A percentile compares a stretch with the other conserved stretches of the same genome.
Conservation (phyloP, 495 filamentous ascomycete genomes). For the Trichoderma virens region DNA sequence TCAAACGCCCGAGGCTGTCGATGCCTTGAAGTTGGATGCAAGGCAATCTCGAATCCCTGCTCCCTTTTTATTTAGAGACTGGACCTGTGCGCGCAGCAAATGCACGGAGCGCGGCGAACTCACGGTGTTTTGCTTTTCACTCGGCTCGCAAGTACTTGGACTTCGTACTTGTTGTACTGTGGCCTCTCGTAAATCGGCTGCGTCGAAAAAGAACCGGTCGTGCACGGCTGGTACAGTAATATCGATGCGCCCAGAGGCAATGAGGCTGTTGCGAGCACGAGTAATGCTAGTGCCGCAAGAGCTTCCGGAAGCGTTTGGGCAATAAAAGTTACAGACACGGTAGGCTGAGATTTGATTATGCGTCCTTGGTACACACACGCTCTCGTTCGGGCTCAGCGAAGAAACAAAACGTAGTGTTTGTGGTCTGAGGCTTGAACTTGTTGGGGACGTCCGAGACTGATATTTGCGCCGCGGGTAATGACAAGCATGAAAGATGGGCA, state of each 20-base stretch:
- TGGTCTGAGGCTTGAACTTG: not conserved
- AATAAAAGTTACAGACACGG: not conserved
- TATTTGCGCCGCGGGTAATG: constrained; percentile 3
- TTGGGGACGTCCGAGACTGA: not conserved
- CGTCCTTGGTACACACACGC: not conserved
- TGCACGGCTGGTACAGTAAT: too few species aligned
- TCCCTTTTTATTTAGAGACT: not conserved
- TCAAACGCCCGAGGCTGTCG: constrained; percentile 4
- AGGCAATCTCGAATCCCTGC: constrained; percentile 3
- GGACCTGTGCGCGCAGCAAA: not conserved
- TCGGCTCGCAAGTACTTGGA: not conserved
- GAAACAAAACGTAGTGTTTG: not conserved
- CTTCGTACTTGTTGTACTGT: too few species aligned
- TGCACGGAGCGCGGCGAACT: constrained; percentile 1
- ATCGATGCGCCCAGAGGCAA: not conserved
- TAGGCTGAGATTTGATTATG: not conserved
- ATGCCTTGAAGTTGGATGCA: not conserved
- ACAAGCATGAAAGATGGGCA: not conserved
- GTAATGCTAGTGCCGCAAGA: not conserved
- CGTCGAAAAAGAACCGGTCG: too few species aligned
- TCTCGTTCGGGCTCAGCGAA: not conserved
- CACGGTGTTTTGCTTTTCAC: not conserved
- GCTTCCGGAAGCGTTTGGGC: not conserved
- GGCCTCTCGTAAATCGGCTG: not conserved
- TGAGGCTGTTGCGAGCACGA: not conserved